phyloP scores from a whole-genome alignment of 179 eudicot species.

The Dionaea muscipula region DNA sequence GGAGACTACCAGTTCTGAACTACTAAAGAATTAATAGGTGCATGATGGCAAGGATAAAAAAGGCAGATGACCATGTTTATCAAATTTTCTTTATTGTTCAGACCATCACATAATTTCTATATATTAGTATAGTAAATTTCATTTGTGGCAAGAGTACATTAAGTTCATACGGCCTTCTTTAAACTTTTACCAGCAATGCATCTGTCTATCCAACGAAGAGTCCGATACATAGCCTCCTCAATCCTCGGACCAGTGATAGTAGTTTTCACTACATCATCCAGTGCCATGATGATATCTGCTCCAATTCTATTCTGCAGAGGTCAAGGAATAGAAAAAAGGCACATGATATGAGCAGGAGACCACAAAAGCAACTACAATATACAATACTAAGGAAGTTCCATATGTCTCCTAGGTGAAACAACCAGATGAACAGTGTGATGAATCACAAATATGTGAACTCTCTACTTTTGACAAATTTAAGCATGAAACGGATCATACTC shows the following conservation, averaged over 20 bases:
- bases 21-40: no score
- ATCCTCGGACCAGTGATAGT: constrained; percentile 82
- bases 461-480: no score
- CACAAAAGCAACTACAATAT: neutral
- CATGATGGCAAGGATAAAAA: no score
- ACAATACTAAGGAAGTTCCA: neutral
- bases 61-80: no score
- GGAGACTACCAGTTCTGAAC: neutral
- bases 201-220: constrained; percentile 93
- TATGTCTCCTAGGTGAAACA: no score
- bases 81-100: no score
- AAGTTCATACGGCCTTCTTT: neutral
- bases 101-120: no score
- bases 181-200: constrained; percentile 55
- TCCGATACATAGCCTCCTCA: constrained; percentile 93
- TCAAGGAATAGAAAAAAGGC: neutral
- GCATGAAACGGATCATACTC: no score
- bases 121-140: no score
- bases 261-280: constrained; percentile 84
- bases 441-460: no score
- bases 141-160: no score
- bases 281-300: constrained; percentile 92
- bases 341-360: neutral
- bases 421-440: no score
- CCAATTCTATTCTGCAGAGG: constrained; percentile 73